Evolutionary conservation across 805 yeast genomes (phyloP).

Genomic region (Lipomyces chichibuensis): DNA sequence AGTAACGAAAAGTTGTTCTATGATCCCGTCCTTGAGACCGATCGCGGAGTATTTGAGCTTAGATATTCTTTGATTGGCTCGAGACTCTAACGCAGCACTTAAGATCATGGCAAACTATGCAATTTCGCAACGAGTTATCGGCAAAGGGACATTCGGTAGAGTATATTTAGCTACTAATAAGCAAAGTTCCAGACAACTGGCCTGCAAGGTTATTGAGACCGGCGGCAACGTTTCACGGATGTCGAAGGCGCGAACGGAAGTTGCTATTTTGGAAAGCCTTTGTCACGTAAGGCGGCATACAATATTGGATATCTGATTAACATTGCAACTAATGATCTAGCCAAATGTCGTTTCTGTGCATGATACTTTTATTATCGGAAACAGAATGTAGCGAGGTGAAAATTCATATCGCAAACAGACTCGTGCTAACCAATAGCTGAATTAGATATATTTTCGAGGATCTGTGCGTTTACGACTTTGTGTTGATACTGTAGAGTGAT

Average conservation of each 20-base stretch:
- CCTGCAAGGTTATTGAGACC: constrained; percentile 36
- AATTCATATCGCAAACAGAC: neutral
- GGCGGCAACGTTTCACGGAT: constrained; percentile 17
- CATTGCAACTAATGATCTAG: constrained; percentile 8
- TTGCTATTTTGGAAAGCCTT: constrained; percentile 30
- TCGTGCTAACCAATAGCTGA: neutral
- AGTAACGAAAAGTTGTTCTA: neutral
- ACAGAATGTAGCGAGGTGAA: constrained; percentile 23
- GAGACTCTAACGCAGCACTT: neutral
- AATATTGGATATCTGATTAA: neutral
- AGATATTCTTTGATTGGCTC: neutral
- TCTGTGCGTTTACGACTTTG: constrained; percentile 20
- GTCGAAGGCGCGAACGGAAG: constrained; percentile 33
- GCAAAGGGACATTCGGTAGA: constrained; percentile 34
- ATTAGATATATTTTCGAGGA: constrained; percentile 37
- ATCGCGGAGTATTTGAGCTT: constrained; percentile 6
- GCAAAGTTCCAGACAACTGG: constrained; percentile 26
- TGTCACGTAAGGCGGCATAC: constrained; percentile 22
- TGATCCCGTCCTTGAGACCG: constrained; percentile 14
- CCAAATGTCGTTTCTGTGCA: constrained; percentile 34
- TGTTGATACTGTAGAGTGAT: neutral
- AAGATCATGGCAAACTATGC: constrained; percentile 12
- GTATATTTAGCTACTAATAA: constrained; percentile 29
- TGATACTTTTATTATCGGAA: constrained; percentile 21
- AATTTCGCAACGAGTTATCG: constrained; percentile 25